Percentiles rank a stretch among this genome's conserved stretches.
Conservation (phyloP, 176 grass and related monocot genomes). For the Metroxylon sagu region DNA sequence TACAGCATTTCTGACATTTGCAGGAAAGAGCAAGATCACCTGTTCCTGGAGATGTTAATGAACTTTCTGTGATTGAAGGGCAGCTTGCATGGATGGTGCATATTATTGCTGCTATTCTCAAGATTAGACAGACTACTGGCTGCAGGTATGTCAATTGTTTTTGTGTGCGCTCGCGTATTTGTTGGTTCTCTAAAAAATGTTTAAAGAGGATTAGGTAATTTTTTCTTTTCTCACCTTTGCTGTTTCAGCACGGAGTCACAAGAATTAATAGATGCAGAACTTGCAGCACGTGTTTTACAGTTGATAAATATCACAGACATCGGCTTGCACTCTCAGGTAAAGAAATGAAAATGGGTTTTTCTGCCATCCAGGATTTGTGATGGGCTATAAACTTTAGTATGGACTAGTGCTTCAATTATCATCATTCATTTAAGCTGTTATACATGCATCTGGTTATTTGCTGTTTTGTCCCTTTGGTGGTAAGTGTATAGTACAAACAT, state of each 20-base stretch:
- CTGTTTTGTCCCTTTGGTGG: too few species aligned
- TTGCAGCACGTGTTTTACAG: slow-evolving; percentile 86
- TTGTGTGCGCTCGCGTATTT: neutral
- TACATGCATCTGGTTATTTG: too few species aligned
- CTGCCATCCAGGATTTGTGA: too few species aligned
- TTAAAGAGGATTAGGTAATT: slow-evolving; percentile 11
- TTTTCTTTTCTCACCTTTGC: slow-evolving; percentile 12
- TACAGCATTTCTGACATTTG: slow-evolving; percentile 12
- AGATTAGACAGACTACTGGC: slow-evolving; percentile 69
- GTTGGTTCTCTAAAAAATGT: slow-evolving; percentile 13
- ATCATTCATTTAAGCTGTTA: too few species aligned
- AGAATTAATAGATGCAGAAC: slow-evolving; percentile 92
- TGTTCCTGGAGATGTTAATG: slow-evolving; percentile 54
- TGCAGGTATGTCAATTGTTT: slow-evolving; percentile 45
- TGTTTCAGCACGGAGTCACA: slow-evolving; percentile 73
- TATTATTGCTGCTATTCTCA: slow-evolving; percentile 94
- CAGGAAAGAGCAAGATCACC: slow-evolving; percentile 85
- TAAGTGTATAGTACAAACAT: too few species aligned
- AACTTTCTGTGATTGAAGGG: slow-evolving; percentile 92
- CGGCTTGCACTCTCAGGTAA: slow-evolving; percentile 73
- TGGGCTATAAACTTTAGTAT: too few species aligned
- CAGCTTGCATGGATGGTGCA: slow-evolving; percentile 96
- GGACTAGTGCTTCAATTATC: too few species aligned
- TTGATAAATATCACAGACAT: slow-evolving; percentile 87
- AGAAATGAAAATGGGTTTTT: slow-evolving; percentile 20